Conservation (phyloP, 1,284 basidiomycete genomes). For the Dichomitus squalens region DNA sequence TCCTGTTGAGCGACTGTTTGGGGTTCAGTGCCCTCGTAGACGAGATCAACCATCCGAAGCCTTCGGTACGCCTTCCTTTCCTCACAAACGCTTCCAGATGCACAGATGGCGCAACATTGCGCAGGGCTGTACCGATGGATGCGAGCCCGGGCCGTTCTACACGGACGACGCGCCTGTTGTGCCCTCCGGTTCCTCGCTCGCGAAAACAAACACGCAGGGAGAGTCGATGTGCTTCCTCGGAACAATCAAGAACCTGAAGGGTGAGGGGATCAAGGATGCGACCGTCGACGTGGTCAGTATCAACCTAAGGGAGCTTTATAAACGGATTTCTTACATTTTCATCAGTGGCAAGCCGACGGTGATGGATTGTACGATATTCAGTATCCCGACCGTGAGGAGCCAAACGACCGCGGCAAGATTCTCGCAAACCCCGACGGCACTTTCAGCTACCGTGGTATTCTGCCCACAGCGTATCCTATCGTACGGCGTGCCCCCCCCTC, state of each 20-base stretch:
- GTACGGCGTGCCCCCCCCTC: constrained; percentile 21
- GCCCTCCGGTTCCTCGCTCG: constrained; percentile 39
- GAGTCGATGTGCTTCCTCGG: constrained; percentile 40
- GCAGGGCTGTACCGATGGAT: constrained; percentile 41
- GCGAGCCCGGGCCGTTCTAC: constrained; percentile 44
- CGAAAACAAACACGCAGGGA: constrained; percentile 35
- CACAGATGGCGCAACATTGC: neutral
- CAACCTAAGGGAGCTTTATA: neutral
- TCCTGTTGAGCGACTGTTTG: constrained; percentile 44
- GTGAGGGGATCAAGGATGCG: constrained; percentile 36
- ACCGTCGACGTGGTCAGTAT: constrained; percentile 39
- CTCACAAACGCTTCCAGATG: neutral
- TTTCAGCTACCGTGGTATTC: constrained; percentile 40
- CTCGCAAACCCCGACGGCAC: constrained; percentile 37
- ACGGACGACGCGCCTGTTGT: constrained; percentile 40
- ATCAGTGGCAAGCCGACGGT: constrained; percentile 46
- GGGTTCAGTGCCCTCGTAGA: constrained; percentile 44
- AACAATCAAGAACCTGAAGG: constrained; percentile 38
- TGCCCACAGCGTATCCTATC: constrained; percentile 40
- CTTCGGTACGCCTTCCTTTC: constrained; percentile 27
- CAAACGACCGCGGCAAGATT: constrained; percentile 42
- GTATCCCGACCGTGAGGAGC: constrained; percentile 36
- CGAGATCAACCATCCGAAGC: constrained; percentile 42
- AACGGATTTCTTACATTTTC: neutral
- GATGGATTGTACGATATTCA: constrained; percentile 45